Percentiles rank a stretch among this genome's conserved stretches.
These are phyloP conservation scores for Aspergillus incahuasiensis DNA, from an alignment of 495 filamentous ascomycete genomes.

Conservation along the genomic window DNA sequence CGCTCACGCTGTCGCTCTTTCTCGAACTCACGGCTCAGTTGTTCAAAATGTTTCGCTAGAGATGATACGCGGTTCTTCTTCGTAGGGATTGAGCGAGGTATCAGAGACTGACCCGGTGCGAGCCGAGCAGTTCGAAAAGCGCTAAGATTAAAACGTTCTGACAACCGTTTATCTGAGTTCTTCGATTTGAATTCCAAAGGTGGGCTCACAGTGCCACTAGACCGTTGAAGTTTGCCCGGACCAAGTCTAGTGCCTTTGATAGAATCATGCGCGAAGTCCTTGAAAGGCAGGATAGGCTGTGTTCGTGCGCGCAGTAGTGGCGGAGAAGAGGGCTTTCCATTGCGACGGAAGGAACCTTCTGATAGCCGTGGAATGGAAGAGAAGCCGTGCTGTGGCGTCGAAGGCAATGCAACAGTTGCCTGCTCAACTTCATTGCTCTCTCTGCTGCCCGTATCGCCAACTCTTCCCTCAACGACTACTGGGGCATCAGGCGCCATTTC, in stretches of 20 bases:
- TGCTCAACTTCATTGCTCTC: slow-evolving; percentile 6
- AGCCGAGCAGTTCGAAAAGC: slow-evolving; percentile 59
- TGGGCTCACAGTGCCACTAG: slow-evolving; percentile 19
- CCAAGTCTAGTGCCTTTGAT: slow-evolving; percentile 23
- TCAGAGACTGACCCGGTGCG: slow-evolving; percentile 63
- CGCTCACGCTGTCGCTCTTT: slow-evolving; percentile 86
- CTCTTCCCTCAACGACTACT: not conserved
- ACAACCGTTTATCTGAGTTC: slow-evolving; percentile 65
- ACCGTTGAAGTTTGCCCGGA: slow-evolving; percentile 17
- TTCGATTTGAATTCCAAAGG: slow-evolving; percentile 30
- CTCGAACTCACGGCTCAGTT: slow-evolving; percentile 93
- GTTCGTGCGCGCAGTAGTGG: slow-evolving; percentile 66
- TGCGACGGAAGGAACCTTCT: slow-evolving; percentile 38
- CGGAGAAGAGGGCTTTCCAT: slow-evolving; percentile 50
- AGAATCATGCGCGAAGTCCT: slow-evolving; percentile 23
- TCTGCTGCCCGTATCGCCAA: not conserved
- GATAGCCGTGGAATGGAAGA: slow-evolving; percentile 51
- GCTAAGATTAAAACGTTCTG: slow-evolving; percentile 58
- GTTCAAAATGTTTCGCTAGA: slow-evolving; percentile 92
- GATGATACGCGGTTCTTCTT: slow-evolving; percentile 74
- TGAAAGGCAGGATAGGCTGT: slow-evolving; percentile 51
- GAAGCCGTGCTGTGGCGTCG: slow-evolving; percentile 25
- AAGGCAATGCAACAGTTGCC: slow-evolving; percentile 7
- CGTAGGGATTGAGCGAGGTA: slow-evolving; percentile 77
- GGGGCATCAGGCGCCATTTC: slow-evolving; percentile 2